Evolutionary conservation across 148 eudicot species (phyloP).

Genomic region (Polygonum aviculare): DNA sequence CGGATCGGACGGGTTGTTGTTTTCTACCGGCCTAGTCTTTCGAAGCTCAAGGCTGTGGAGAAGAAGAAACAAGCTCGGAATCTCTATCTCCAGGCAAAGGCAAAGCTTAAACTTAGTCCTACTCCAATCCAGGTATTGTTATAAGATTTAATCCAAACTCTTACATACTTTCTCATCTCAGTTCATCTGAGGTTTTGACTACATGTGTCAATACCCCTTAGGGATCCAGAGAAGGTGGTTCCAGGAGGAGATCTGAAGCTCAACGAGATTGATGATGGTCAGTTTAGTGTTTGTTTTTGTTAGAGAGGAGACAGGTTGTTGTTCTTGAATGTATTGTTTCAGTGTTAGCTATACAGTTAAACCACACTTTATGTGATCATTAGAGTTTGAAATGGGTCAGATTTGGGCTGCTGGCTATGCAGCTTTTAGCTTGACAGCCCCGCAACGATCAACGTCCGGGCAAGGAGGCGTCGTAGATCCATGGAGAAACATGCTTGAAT

Average conservation of each 20-base stretch:
- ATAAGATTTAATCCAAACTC: no score
- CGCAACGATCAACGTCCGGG: no score
- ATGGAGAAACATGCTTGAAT: conserved; percentile 14
- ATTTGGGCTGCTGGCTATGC: no score
- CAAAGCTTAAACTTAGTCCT: conserved; percentile 13
- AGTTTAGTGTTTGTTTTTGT: no score
- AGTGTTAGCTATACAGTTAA: background rate
- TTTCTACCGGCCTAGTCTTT: conserved; percentile 81
- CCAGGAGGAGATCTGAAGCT: conserved; percentile 2
- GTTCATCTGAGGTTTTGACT: background rate
- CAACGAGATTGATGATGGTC: background rate
- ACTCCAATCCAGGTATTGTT: conserved; percentile 27
- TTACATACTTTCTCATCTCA: no score
- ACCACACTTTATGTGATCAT: no score
- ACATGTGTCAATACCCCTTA: background rate
- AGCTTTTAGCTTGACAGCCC: no score
- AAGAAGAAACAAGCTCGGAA: conserved; percentile 56
- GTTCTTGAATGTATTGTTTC: no score
- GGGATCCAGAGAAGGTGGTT: conserved; percentile 17
- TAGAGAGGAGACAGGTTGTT: no score
- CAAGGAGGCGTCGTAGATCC: no score
- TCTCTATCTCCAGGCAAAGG: conserved; percentile 27
- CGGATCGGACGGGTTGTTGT: conserved; percentile 87
- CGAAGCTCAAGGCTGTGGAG: conserved; percentile 71
- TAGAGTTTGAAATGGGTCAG: no score